phyloP scores from a whole-genome alignment of 1,284 basidiomycete species.

The Albatrellus sp. region DNA sequence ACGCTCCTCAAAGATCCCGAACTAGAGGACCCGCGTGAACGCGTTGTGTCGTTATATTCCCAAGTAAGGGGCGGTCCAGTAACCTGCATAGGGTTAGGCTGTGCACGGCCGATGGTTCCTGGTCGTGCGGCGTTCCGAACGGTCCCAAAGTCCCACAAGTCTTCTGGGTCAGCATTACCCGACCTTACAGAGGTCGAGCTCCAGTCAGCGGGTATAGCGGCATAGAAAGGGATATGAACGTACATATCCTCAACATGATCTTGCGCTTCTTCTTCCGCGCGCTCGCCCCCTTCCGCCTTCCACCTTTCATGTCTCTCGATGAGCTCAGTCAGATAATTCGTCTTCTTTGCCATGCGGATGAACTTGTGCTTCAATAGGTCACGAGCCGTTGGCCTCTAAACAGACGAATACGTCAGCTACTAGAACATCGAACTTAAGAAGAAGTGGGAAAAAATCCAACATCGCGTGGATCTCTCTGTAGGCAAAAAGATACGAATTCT shows the following conservation, averaged over 20 bases:
- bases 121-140: conserved; percentile 46
- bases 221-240: conserved; percentile 12
- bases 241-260: conserved; percentile 49
- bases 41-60: conserved; percentile 57
- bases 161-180: conserved; percentile 48
- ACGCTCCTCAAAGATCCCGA: conserved; percentile 19
- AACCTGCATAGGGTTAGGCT: conserved; percentile 36
- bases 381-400: conserved; percentile 82
- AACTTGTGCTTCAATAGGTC: conserved; percentile 96
- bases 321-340: conserved; percentile 86
- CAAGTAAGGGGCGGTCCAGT: conserved; percentile 62
- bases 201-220: background rate
- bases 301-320: conserved; percentile 92
- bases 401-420: background rate
- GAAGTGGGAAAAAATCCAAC: conserved; percentile 25
- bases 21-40: conserved; percentile 20
- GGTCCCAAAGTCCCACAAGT: conserved; percentile 93
- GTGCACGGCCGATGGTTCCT: conserved; percentile 48
- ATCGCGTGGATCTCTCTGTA: conserved; percentile 88
- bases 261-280: conserved; percentile 60
- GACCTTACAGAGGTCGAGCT: conserved; percentile 2
- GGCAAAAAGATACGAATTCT: conserved; percentile 88
- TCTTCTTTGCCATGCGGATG: conserved; percentile 88
- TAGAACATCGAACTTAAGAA: conserved; percentile 17
- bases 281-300: conserved; percentile 82